Evolutionary conservation across 495 filamentous ascomycete genomes (phyloP), one percentile per base, ranked within the genome.

Genomic region (Xylaria acuta): DNA sequence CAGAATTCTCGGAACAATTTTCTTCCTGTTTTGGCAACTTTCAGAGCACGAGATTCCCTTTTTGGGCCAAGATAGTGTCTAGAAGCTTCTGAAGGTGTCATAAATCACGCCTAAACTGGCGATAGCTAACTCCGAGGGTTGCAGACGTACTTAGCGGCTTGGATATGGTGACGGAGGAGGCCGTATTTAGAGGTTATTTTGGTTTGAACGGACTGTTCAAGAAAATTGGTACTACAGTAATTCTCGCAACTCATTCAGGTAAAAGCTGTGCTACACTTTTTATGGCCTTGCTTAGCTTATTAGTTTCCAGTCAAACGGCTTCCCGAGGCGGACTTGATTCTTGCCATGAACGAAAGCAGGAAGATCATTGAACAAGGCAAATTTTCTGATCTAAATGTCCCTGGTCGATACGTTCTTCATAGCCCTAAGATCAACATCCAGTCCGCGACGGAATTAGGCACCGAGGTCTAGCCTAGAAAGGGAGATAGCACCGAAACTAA

Each of bases 141-240:
- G n/a, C n/a, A n/a, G 79, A 81, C 51, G 63, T 76, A 30, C 74
- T 81, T 25, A 79, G 76, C 49, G 78, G 76, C 16, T 72, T 81
- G 36, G 79, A 81, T 63, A 62, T 64, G 41, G 54, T 64, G 12
- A 79, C 89, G 0, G 86, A 88, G 69, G 82, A 86, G 20, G 79
- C 81, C 22, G 84, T 90, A 18, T 90, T 87, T 74, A 78, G 85
- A 64, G 78, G 77, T 54, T 64, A 90, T 5, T 79, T 90, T 59
- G 84, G 87, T 16, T 70, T 71, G 47, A 64, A 76, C 25, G 87
- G 87, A 20, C 70, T 78, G 1, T 53, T 78, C 14, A 69, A 53
- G 32, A 75, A 80, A 47, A 81, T 81, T 41, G 77, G 79, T 27
- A 78, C 86, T 32, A 73, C 78, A 16, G 73, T 74, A 18, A 40